Evolutionary conservation across 2,329 filamentous ascomycete genomes (phyloP).

Genomic region (Pezicula radicicola): DNA sequence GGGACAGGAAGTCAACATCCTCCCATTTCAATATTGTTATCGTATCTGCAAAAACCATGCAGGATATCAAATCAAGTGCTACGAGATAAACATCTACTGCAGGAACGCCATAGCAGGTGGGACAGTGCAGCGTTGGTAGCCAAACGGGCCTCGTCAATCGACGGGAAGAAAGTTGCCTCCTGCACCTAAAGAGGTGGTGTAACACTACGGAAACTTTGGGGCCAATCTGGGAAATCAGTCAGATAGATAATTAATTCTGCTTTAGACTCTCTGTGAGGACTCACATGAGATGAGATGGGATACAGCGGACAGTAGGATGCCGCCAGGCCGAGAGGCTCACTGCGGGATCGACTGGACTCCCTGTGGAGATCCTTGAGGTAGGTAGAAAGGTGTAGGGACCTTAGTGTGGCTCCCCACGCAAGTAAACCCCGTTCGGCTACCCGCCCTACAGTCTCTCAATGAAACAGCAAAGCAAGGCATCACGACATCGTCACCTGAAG

Average conservation of each 20-base stretch:
- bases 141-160: neutral
- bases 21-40: too few species aligned
- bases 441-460: conserved; percentile 7
- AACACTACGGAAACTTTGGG: too few species aligned
- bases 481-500: conserved; percentile 2
- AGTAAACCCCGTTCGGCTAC: conserved; percentile 11
- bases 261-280: too few species aligned
- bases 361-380: neutral
- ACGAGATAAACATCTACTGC: neutral
- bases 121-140: too few species aligned
- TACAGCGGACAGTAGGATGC: too few species aligned
- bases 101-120: neutral
- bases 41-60: neutral
- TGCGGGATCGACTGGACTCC: too few species aligned
- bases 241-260: too few species aligned
- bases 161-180: neutral
- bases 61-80: neutral
- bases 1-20: too few species aligned
- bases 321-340: too few species aligned
- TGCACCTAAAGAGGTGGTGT: neutral
- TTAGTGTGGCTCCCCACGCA: conserved; percentile 4
- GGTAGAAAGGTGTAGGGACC: too few species aligned
- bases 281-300: too few species aligned
- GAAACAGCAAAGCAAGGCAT: conserved; percentile 10
- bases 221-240: too few species aligned